Conservation (phyloP, 2,329 filamentous ascomycete species). For the Neopestalotiopsis rosae region DNA sequence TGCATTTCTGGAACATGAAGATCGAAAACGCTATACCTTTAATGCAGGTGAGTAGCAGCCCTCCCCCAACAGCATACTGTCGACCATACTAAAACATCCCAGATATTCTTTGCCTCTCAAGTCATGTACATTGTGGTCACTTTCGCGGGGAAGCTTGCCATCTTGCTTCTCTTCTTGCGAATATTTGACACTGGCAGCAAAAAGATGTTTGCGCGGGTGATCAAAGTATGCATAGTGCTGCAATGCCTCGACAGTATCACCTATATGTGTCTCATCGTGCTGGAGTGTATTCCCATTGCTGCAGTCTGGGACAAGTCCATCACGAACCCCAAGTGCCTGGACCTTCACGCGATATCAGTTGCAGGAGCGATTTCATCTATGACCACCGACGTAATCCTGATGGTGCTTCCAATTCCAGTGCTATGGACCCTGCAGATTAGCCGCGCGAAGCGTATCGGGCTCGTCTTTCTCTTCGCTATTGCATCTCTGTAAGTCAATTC, state of each 20-base stretch:
- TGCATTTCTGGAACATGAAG: conserved; percentile 11
- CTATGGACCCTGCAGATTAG: neutral
- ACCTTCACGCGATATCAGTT: neutral
- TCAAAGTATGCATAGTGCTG: neutral
- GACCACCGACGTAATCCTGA: conserved; percentile 5
- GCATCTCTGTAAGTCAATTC: conserved; percentile 9
- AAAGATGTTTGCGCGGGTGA: neutral
- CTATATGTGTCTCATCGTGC: neutral
- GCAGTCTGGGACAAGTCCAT: conserved; percentile 10
- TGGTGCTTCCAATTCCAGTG: conserved; percentile 5
- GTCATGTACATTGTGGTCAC: conserved; percentile 7
- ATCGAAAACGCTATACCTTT: neutral
- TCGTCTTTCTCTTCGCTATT: conserved; percentile 5
- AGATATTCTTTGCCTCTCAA: conserved; percentile 12
- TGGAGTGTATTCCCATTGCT: conserved; percentile 3
- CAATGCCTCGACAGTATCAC: neutral
- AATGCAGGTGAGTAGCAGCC: neutral
- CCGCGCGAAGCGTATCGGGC: neutral
- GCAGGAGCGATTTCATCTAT: neutral
- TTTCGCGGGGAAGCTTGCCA: neutral
- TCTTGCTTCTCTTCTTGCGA: neutral
- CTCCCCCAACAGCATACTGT: neutral
- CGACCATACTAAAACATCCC: neutral
- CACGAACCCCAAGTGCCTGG: neutral
- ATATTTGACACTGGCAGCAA: conserved; percentile 3